A percentile compares a stretch with the other conserved stretches of the same genome.
Conservation (phyloP, 2,329 filamentous ascomycete genomes). For the Blastomyces gilchristii region DNA sequence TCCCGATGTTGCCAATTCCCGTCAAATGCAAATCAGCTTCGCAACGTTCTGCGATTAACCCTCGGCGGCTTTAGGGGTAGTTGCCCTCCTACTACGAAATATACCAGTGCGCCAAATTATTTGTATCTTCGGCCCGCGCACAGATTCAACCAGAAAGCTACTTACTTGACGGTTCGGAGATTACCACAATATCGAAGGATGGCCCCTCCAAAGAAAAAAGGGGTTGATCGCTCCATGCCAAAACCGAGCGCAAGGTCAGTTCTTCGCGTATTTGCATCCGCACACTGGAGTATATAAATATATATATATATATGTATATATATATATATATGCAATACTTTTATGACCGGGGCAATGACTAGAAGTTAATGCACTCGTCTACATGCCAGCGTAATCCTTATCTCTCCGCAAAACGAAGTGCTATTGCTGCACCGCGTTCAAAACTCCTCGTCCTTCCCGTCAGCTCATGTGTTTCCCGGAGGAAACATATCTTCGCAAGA, state of each 20-base stretch:
- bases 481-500: constrained; percentile 72
- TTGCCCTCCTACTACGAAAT: background rate
- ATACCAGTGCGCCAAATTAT: background rate
- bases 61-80: background rate
- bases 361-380: background rate
- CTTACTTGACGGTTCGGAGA: constrained; percentile 12
- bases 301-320: background rate
- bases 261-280: background rate
- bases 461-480: constrained; percentile 90
- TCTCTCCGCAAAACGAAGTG: constrained; percentile 79
- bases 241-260: constrained; percentile 55
- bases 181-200: constrained; percentile 17
- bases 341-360: background rate
- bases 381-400: constrained; percentile 58
- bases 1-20: background rate
- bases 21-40: background rate
- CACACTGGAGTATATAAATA: background rate
- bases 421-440: constrained; percentile 77
- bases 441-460: constrained; percentile 74
- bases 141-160: background rate
- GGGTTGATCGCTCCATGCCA: constrained; percentile 32
- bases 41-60: background rate
- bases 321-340: background rate
- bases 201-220: constrained; percentile 10
- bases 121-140: background rate